These are phyloP conservation scores for Paramecium caudatum DNA, from an alignment of 73 alveolate species.

Conservation along the genomic window DNA sequence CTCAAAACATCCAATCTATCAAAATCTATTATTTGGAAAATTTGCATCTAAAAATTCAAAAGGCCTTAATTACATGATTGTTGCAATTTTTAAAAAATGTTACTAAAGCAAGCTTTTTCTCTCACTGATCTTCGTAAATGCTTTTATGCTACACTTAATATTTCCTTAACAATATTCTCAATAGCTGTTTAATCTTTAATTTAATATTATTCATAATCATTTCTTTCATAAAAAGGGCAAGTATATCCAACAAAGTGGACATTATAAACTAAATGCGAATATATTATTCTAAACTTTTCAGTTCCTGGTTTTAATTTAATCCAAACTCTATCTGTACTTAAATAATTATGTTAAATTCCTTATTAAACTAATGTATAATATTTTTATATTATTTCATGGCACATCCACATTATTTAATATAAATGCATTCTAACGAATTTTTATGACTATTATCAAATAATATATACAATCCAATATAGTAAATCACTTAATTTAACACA, in stretches of 20 bases:
- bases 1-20: no score
- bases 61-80: no score
- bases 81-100: neutral
- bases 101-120: neutral
- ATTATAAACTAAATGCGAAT: neutral
- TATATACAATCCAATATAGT: neutral
- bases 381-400: neutral
- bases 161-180: neutral
- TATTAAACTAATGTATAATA: neutral
- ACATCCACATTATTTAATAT: neutral
- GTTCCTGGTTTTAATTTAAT: neutral
- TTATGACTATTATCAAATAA: neutral
- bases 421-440: neutral
- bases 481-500: neutral
- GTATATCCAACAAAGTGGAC: neutral
- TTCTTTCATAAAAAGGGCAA: constrained; percentile 9
- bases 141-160: neutral
- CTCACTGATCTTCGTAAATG: neutral
- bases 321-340: neutral
- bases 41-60: no score
- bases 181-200: neutral
- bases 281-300: neutral
- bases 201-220: neutral
- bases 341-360: neutral
- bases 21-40: no score